phyloP scores from a whole-genome alignment of 768 basidiomycete genomes.

The Pleurotus tuber-regium region DNA sequence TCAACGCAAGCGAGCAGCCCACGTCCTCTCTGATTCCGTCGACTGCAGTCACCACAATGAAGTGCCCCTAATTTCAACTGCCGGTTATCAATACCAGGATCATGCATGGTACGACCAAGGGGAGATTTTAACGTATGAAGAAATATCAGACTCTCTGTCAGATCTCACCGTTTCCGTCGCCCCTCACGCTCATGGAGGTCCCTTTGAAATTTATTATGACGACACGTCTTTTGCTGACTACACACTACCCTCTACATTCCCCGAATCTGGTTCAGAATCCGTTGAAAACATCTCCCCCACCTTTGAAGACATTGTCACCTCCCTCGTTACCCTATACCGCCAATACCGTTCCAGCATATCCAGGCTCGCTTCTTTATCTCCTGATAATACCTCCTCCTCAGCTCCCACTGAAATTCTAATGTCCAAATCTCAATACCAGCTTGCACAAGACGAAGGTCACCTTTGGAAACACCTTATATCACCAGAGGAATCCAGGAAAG shows the following conservation, averaged over 20 bases:
- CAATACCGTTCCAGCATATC: slow-evolving; percentile 47
- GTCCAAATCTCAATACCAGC: slow-evolving; percentile 61
- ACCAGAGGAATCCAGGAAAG: slow-evolving; percentile 12
- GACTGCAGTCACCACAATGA: not conserved
- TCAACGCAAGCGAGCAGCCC: slow-evolving; percentile 20
- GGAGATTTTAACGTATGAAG: not conserved
- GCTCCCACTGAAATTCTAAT: slow-evolving; percentile 26
- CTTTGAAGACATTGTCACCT: slow-evolving; percentile 28
- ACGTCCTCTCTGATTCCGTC: slow-evolving; percentile 22
- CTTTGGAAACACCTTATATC: slow-evolving; percentile 49
- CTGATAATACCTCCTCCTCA: slow-evolving; percentile 21
- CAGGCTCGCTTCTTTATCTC: slow-evolving; percentile 40
- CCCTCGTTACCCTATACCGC: slow-evolving; percentile 45
- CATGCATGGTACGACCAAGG: not conserved
- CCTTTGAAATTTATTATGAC: no score
- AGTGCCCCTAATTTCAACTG: not conserved
- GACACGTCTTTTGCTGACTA: not conserved
- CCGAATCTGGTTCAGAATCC: not conserved
- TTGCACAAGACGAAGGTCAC: slow-evolving; percentile 57
- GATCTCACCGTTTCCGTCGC: not conserved
- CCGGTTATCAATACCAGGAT: not conserved
- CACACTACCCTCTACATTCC: slow-evolving; percentile 1
- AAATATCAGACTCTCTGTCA: not conserved
- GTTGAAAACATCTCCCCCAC: slow-evolving; percentile 10
- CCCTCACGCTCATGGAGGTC: no score